A percentile compares a stretch with the other conserved stretches of the same genome.
These are phyloP conservation scores for Scleroderma citrinum DNA, from an alignment of 768 basidiomycete genomes.

Conservation along the genomic window DNA sequence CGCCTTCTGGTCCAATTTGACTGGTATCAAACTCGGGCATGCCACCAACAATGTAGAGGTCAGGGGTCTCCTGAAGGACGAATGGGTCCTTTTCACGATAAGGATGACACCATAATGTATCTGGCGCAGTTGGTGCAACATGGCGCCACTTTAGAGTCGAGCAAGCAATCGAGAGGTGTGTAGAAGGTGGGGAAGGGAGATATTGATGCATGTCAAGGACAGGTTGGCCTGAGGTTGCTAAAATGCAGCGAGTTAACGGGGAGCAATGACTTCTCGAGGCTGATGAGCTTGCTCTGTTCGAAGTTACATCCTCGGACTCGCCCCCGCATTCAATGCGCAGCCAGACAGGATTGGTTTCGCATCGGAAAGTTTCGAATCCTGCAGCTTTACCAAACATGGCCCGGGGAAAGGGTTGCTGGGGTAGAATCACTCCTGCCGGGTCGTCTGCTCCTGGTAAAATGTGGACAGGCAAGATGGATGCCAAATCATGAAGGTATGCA, in stretches of 20 bases:
- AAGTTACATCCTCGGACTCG: constrained; percentile 20
- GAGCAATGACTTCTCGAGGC: constrained; percentile 9
- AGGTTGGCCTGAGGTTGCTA: constrained; percentile 90
- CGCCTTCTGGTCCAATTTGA: constrained; percentile 41
- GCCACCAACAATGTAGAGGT: constrained; percentile 90
- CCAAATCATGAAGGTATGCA: constrained; percentile 66
- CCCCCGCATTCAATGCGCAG: constrained; percentile 53
- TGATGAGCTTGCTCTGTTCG: constrained; percentile 1
- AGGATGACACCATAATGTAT: constrained; percentile 98
- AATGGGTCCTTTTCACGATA: constrained; percentile 87
- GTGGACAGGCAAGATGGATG: constrained; percentile 75
- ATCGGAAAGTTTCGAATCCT: constrained; percentile 56
- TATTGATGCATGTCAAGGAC: constrained; percentile 96
- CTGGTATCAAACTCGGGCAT: constrained; percentile 79
- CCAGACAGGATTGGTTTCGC: constrained; percentile 89
- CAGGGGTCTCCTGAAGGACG: constrained; percentile 76
- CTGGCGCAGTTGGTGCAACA: constrained; percentile 97
- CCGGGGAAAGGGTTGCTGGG: constrained; percentile 89
- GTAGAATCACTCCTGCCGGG: constrained; percentile 83
- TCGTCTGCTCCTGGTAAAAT: constrained; percentile 85
- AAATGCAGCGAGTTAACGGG: constrained; percentile 46
- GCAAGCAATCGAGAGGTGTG: constrained; percentile 68
- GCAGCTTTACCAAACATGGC: constrained; percentile 76
- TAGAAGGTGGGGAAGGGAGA: constrained; percentile 61
- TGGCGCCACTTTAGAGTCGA: constrained; percentile 90